A percentile compares a stretch with the other conserved stretches of the same genome.
Evolutionary conservation across 305 asterid species (phyloP).

Genomic region (Petunia hybrid): DNA sequence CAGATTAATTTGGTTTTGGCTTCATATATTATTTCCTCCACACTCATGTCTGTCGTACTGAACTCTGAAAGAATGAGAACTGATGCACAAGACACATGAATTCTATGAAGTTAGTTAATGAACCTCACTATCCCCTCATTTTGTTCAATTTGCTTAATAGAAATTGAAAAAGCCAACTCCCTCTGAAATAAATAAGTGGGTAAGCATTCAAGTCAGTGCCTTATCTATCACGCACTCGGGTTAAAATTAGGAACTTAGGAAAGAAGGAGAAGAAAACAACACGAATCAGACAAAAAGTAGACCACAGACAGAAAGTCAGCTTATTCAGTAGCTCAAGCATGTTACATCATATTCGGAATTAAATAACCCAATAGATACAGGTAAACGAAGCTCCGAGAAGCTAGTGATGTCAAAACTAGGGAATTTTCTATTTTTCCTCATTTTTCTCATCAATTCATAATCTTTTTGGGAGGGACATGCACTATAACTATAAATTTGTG

Average conservation of each 20-base stretch:
- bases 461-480: conserved; percentile 9
- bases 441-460: conserved; percentile 10
- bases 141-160: not conserved
- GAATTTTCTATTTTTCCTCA: not conserved
- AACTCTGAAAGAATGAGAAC: conserved; percentile 2
- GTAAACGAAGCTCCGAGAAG: not conserved
- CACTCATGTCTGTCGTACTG: not conserved
- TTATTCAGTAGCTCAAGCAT: not conserved
- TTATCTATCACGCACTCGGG: not conserved
- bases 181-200: not conserved
- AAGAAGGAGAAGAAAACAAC: not conserved
- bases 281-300: not conserved
- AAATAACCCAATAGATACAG: not conserved
- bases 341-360: not conserved
- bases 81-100: not conserved
- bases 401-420: not conserved
- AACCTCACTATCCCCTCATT: not conserved
- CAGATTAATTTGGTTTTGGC: not conserved
- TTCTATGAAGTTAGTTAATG: not conserved
- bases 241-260: not conserved
- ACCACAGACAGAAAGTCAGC: not conserved
- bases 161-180: not conserved
- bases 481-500: not conserved
- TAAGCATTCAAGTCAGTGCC: not conserved
- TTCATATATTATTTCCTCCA: not conserved